Base-by-base conservation (phyloP, 176 grass and related monocot species). In the Oropetium thomaeum region DNA sequence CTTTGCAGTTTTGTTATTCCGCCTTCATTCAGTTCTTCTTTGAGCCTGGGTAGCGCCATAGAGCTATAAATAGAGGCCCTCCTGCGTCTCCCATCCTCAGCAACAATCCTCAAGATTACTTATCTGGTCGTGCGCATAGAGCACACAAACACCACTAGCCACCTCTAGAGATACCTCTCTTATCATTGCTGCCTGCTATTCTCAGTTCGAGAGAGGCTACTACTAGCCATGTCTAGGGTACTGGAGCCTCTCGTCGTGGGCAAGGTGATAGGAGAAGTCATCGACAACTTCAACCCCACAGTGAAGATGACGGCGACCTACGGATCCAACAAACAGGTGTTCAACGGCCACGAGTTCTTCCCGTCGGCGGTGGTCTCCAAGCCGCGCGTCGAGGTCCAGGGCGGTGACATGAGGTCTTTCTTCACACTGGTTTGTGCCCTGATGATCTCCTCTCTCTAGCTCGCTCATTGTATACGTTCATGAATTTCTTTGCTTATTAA, bases 251-350 rank as follows among this genome's bases (percentile, higher is more conserved):
- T 98, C 35, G 22, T 90, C 14, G 82, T 94, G 8, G 91, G 96
- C 13, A 92, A 84, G 66, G 96, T 99, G 82, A 95, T 99, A 58
- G 96, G 96, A 48, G 96, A 99, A 45, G 96, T 99, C 65, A 75
- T 99, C 43, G 96, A 99, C 63, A 84, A 88, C 53, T 99, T 95
- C 83, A 88, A 25, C 71, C 96, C 96, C 40, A 87, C 71, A 16
- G 79, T 90, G 69, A 92, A 84, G 82, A 99, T 99, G 91, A 76
- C 28, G 39, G 89, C 81, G 62, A 92, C 69, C 52, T 99, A 99
- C 86, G 79, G 77, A 62, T 73, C 79, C 70, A 92, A 88, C 84
- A 99, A 92, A 65, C 84, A 85, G 81, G 89, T 99, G 62, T 99
- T 82, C 76, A 99, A 95, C 38, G 91, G 96, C 43, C 91, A 90